Base-by-base conservation (phyloP, 2,329 filamentous ascomycete species). In the Spiromastix sp. region DNA sequence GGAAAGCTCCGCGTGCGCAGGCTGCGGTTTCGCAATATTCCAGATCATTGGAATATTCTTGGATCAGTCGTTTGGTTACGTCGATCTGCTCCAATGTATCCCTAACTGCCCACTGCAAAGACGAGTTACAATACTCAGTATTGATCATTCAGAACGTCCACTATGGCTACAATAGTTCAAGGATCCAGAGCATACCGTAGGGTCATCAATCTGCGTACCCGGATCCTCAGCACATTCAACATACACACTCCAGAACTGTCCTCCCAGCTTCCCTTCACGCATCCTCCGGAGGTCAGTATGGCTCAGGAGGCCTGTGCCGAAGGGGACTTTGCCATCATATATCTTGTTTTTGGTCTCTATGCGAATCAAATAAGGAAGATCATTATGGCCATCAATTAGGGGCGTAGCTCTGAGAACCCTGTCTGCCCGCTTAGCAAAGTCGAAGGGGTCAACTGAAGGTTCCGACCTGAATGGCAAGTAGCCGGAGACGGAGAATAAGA, bases 371-470 rank as follows among this genome's bases (percentile, higher is more conserved):
- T 48, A 47, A 2, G 52, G 54, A 11, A 56, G 34, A 38, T 56
- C 54, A 38, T 57, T 57, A 35, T 57, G 54, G 0, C 54, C 54
- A 40, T 57, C 54, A 21, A 55, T 51, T 22, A 56, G 31, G 6
- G 52, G 51, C 4, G 48, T 49, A 9, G 40, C 46, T 16, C 32
- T 38, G 1, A 55, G 41, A 18, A 54, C 41, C 15, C 39, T 38
- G 30, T 49, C 42, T 21, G 48, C 42, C 5, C 48, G 35, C 15
- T 43, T 46, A 10, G 42, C 42, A 28, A 45, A 39, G 37, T 46
- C 30, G 5, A 26, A 26, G 3, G 32, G 13, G 4, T 34, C 21
- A 10, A 24, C 12, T 13, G 4, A 2, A 3, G 20, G n/a, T 24
- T 33, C 12, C 11, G 24, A 15, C 13, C 16, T 19, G 6, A 8